These are phyloP conservation scores for Pelargonium nanum DNA, from an alignment of 345 rosid genomes.

Conservation along the genomic window DNA sequence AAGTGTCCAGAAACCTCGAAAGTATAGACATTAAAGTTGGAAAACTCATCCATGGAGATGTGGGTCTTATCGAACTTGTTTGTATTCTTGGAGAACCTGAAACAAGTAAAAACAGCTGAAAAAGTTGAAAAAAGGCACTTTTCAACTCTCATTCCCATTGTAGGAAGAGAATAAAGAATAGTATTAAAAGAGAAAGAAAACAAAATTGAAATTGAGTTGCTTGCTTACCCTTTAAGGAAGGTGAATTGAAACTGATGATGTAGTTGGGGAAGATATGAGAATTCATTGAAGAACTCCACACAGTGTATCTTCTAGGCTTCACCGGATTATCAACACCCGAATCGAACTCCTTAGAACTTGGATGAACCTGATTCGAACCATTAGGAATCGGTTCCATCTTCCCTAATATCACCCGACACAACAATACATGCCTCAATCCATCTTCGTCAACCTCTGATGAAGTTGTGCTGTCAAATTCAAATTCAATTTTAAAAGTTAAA, in stretches of 20 bases:
- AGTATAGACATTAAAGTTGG: not conserved
- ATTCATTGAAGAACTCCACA: constrained; percentile 19
- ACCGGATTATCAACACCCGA: constrained; percentile 15
- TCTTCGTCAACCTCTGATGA: constrained; percentile 14
- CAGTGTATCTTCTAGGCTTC: constrained; percentile 12
- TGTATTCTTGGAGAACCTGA: not conserved
- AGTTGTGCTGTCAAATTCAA: constrained; percentile 9
- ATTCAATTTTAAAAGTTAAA: not conserved
- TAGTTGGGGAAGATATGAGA: constrained; percentile 15
- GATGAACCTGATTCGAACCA: constrained; percentile 16
- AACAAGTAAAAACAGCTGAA: not conserved
- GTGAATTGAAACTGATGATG: constrained; percentile 16
- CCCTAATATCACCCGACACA: constrained; percentile 32
- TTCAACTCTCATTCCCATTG: too few species aligned
- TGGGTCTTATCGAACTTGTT: not conserved
- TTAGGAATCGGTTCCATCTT: constrained; percentile 21
- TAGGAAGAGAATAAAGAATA: too few species aligned
- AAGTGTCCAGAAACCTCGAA: not conserved
- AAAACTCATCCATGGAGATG: not conserved
- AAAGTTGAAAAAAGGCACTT: not conserved
- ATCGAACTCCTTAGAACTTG: constrained; percentile 14
- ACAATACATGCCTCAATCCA: constrained; percentile 24
- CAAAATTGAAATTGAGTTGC: not conserved
- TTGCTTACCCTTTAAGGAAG: constrained; percentile 1
- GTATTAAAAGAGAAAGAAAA: too few species aligned